phyloP scores from a whole-genome alignment of 2,329 filamentous ascomycete species.

The Aspergillus fijiensis region DNA sequence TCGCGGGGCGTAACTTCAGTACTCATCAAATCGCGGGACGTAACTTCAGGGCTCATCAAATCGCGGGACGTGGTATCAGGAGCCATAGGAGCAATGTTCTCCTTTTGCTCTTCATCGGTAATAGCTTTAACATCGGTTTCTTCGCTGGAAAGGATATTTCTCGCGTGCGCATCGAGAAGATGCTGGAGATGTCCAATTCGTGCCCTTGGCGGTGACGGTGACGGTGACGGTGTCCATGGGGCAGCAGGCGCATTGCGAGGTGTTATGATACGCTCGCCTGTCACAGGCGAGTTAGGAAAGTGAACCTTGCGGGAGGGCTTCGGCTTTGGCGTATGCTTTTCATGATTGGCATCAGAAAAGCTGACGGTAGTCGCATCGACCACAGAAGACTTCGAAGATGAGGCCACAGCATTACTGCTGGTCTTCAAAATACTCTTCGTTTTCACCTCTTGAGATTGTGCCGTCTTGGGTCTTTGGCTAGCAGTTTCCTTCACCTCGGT shows the following conservation, averaged over 20 bases:
- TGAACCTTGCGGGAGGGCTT: slow-evolving; percentile 12
- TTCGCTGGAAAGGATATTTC: too few species aligned
- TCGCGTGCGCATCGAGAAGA: not conserved
- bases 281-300: slow-evolving; percentile 14
- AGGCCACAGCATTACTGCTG: not conserved
- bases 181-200: slow-evolving; percentile 5
- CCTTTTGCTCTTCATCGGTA: slow-evolving; percentile 13
- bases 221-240: not conserved
- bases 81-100: slow-evolving; percentile 16
- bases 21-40: not conserved
- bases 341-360: not conserved
- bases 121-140: not conserved
- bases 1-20: not conserved
- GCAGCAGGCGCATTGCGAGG: slow-evolving; percentile 12
- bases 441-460: not conserved
- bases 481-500: too few species aligned
- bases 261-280: slow-evolving; percentile 3
- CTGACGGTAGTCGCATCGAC: not conserved
- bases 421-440: not conserved
- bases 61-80: too few species aligned
- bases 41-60: not conserved
- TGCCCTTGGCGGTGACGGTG: not conserved
- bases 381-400: not conserved
- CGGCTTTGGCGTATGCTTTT: not conserved
- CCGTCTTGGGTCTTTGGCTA: too few species aligned